phyloP scores from a whole-genome alignment of 164 flowering plant species.

The Stephania yunnanensis region DNA sequence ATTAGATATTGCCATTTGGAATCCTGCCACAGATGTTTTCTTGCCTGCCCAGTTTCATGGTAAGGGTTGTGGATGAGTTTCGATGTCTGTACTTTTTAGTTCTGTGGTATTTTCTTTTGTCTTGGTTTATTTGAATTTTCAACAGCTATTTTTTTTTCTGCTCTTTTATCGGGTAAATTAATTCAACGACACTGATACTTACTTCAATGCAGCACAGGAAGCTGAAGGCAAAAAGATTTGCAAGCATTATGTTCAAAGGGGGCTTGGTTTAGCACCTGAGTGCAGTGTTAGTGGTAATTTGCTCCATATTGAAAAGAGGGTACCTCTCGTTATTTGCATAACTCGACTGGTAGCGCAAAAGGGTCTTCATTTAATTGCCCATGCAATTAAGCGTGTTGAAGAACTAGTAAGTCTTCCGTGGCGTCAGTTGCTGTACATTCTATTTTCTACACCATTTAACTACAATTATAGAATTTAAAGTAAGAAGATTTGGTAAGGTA shows the following conservation, averaged over 20 bases:
- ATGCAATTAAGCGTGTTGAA: conserved; percentile 46
- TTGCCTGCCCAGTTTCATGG: conserved; percentile 54
- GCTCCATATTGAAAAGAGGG: conserved; percentile 12
- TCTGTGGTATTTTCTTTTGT: background rate
- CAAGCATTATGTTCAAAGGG: conserved; percentile 56
- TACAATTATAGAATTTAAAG: background rate
- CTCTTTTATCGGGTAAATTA: background rate
- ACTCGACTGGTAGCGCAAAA: conserved; percentile 66
- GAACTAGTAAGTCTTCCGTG: conserved; percentile 40
- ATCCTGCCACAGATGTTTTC: conserved; percentile 52
- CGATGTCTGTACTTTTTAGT: background rate
- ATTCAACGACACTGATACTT: background rate
- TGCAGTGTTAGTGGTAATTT: conserved; percentile 10
- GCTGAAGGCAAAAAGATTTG: conserved; percentile 46
- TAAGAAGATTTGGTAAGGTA: background rate
- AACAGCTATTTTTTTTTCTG: background rate
- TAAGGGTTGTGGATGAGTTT: conserved; percentile 16
- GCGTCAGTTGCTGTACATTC: conserved; percentile 4
- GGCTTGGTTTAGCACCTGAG: conserved; percentile 45
- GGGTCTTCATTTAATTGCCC: conserved; percentile 64
- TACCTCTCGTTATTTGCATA: conserved; percentile 57
- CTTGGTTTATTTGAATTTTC: background rate
- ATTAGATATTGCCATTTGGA: conserved; percentile 56
- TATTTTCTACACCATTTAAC: background rate
- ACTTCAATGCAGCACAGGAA: conserved; percentile 31